Base-by-base conservation (phyloP, 73 alveolate species). In the Tetrahymena elliotti region DNA sequence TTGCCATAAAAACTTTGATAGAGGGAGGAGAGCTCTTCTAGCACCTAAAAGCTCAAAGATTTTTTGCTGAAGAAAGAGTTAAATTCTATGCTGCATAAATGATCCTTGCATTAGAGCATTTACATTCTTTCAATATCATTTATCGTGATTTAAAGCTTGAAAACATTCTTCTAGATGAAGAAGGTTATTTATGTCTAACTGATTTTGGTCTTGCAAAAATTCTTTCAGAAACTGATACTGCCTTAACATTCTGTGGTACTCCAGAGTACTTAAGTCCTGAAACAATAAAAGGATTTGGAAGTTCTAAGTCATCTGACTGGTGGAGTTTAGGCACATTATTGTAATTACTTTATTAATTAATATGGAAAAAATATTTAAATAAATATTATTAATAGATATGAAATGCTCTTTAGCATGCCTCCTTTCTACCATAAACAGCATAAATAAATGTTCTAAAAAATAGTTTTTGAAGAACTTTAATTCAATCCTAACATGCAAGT, bases 141-240 rank as follows among this genome's bases (percentile, higher is more conserved):
- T 98, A 98, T 94, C 88, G 99, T 54, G 99, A 98, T 95, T 94
- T 98, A 84, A 98, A 98, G 93, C 99, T 99, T 4, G 99, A 98
- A 95, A 98, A 98, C 97, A 98, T 98, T 13, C 97, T 98, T 36
- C 93, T 98, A 10, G 99, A 98, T 92, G 83, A 93, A 47, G 97
- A 97, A 16, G 99, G 99, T 24, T 99, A 98, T 96, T 93, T 98
- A 33, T 98, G 98, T 95, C 53, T 98, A 18, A 98, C 99, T 4
- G 99, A 98, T 95, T 98, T 98, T 95, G 99, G 99, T 47, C 94
- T 98, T 53, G 94, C 98, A 38, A 98, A 98, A 97, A 95, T 94
- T 53, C 94, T 96, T 36, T 95, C 93, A 52, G 96, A 96, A 31
- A 84, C 94, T 15, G 93, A 96, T 8, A 94, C 92, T 82, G 95